phyloP scores from a whole-genome alignment of 352 stramenopile genomes.

The Phytophthora fragariae region DNA sequence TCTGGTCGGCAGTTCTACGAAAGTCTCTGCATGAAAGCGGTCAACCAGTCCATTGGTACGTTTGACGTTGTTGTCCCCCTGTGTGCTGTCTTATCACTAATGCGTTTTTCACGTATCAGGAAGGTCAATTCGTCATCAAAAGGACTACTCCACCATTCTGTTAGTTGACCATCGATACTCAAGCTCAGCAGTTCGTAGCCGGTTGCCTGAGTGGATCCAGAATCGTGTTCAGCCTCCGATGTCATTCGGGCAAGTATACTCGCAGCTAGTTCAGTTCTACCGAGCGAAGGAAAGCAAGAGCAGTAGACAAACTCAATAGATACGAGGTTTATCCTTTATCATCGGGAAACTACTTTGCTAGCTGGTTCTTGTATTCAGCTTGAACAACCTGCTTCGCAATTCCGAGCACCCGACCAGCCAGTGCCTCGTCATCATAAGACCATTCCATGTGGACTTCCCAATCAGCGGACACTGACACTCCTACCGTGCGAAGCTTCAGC shows the following conservation, averaged over 20 bases:
- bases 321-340: conserved; percentile 20
- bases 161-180: conserved; percentile 96
- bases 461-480: conserved; percentile 68
- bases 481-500: conserved; percentile 79
- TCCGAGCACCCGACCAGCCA: conserved; percentile 80
- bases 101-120: conserved; percentile 42
- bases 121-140: conserved; percentile 97
- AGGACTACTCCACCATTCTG: conserved; percentile 97
- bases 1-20: conserved; percentile 95
- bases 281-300: conserved; percentile 47
- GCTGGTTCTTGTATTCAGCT: conserved; percentile 63
- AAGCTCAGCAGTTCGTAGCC: conserved; percentile 62
- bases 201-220: conserved; percentile 87
- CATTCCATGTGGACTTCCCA: conserved; percentile 89
- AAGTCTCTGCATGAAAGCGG: conserved; percentile 98
- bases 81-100: conserved; percentile 5
- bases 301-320: conserved; percentile 27
- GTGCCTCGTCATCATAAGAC: conserved; percentile 85
- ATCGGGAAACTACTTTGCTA: conserved; percentile 28
- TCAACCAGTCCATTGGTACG: conserved; percentile 99
- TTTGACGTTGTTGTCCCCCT: background rate
- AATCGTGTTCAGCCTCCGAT: conserved; percentile 63
- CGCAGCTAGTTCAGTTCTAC: conserved; percentile 85
- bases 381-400: conserved; percentile 87
- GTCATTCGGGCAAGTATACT: conserved; percentile 78